Percentiles rank a stretch among this genome's conserved stretches.
These are phyloP conservation scores for Silene conica DNA, from an alignment of 148 eudicot genomes.

Conservation along the genomic window DNA sequence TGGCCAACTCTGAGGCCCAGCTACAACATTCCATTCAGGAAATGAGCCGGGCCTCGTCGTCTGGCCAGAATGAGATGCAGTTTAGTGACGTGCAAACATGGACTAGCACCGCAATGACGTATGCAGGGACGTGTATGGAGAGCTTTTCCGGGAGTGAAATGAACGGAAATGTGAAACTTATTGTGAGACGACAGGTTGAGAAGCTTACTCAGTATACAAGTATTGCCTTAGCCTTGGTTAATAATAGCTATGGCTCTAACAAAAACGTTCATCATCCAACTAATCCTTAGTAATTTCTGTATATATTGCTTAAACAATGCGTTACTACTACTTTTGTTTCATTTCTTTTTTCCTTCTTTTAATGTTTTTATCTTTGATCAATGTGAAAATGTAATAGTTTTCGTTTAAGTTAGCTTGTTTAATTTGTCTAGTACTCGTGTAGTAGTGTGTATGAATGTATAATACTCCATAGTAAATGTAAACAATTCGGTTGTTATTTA, in stretches of 20 bases:
- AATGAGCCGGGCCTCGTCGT: neutral
- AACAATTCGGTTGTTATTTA: no score
- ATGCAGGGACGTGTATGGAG: conserved; percentile 35
- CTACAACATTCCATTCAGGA: conserved; percentile 21
- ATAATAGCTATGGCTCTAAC: conserved; percentile 21
- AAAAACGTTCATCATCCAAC: neutral
- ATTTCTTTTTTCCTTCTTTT: neutral
- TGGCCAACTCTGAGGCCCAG: conserved; percentile 25
- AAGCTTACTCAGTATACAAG: conserved; percentile 32
- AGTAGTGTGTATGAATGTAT: no score
- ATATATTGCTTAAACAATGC: neutral
- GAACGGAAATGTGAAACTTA: conserved; percentile 26
- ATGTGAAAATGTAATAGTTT: no score
- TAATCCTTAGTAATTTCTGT: conserved; percentile 13
- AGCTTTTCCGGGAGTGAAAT: conserved; percentile 23
- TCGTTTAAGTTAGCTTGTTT: no score
- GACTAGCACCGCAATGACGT: conserved; percentile 40
- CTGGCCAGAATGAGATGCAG: conserved; percentile 2
- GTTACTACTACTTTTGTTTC: neutral
- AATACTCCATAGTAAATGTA: no score
- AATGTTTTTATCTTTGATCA: neutral
- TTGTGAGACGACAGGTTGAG: conserved; percentile 18
- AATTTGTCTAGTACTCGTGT: no score
- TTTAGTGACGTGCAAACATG: conserved; percentile 34
- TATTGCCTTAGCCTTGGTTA: conserved; percentile 40